These are phyloP conservation scores for Talaromyces piceae DNA, from an alignment of 2,329 filamentous ascomycete genomes.

Conservation along the genomic window DNA sequence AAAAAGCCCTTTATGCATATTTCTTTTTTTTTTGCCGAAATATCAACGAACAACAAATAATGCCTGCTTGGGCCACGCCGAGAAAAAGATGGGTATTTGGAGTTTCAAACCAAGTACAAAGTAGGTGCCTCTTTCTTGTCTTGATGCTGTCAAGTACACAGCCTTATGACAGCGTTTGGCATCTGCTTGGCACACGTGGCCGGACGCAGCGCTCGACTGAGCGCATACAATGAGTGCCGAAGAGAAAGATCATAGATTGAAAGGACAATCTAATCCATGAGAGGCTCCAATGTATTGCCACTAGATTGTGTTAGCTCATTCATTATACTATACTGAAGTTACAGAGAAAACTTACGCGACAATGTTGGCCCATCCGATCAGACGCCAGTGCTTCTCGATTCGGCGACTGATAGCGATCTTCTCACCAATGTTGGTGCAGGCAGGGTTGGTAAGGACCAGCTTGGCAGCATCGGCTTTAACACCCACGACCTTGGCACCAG, in stretches of 20 bases:
- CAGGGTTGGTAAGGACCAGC: slow-evolving; percentile 82
- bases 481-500: slow-evolving; percentile 91
- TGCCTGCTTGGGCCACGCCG: neutral
- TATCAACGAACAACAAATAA: neutral
- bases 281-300: slow-evolving; percentile 42
- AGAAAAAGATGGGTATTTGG: neutral
- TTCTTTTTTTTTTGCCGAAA: too few species aligned
- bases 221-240: neutral
- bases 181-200: neutral
- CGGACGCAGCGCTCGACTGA: neutral
- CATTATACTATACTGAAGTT: neutral
- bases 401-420: slow-evolving; percentile 93
- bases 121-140: neutral
- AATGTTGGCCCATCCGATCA: slow-evolving; percentile 85
- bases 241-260: slow-evolving; percentile 1
- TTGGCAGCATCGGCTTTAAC: slow-evolving; percentile 98
- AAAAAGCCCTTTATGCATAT: neutral
- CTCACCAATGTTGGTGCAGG: slow-evolving; percentile 94
- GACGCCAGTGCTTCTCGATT: slow-evolving; percentile 98
- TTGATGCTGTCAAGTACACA: neutral
- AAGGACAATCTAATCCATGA: slow-evolving; percentile 28
- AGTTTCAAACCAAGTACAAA: neutral
- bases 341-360: slow-evolving; percentile 41
- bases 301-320: slow-evolving; percentile 20
- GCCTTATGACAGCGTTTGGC: neutral